Evolutionary conservation across 352 stramenopile genomes (phyloP).

Genomic region (Phytophthora pisi): DNA sequence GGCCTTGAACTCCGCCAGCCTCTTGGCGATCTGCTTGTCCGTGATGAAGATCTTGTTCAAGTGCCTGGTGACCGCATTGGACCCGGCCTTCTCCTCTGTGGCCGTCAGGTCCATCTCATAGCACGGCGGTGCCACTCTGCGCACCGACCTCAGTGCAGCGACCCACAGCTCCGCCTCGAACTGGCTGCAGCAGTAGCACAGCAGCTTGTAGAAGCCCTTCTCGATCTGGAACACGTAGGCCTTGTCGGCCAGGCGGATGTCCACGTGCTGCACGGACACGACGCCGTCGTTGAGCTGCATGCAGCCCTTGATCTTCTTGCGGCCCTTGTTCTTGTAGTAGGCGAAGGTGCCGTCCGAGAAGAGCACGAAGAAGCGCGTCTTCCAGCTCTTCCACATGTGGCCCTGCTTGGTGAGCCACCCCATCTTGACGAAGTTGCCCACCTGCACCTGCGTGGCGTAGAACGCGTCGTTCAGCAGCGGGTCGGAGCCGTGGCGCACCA

Average conservation of each 20-base stretch:
- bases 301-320: constrained; percentile 82
- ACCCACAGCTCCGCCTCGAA: constrained; percentile 87
- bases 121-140: constrained; percentile 46
- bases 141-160: constrained; percentile 55
- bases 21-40: constrained; percentile 57
- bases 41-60: constrained; percentile 88
- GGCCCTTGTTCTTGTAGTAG: constrained; percentile 83
- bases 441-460: constrained; percentile 66
- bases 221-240: constrained; percentile 84
- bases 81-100: constrained; percentile 57
- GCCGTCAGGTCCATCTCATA: constrained; percentile 74
- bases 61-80: constrained; percentile 57
- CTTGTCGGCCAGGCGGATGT: constrained; percentile 67
- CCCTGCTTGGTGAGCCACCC: constrained; percentile 87
- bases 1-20: constrained; percentile 58
- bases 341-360: constrained; percentile 82
- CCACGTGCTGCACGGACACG: constrained; percentile 80
- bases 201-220: constrained; percentile 85
- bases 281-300: constrained; percentile 87
- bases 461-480: constrained; percentile 71
- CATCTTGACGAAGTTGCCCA: constrained; percentile 82
- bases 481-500: constrained; percentile 60
- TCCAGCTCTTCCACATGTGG: constrained; percentile 89
- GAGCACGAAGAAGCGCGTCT: constrained; percentile 86
- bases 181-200: constrained; percentile 82